A percentile compares a stretch with the other conserved stretches of the same genome.
phyloP scores from a whole-genome alignment of 73 alveolate species.

The Paramecium tetraurelia region DNA sequence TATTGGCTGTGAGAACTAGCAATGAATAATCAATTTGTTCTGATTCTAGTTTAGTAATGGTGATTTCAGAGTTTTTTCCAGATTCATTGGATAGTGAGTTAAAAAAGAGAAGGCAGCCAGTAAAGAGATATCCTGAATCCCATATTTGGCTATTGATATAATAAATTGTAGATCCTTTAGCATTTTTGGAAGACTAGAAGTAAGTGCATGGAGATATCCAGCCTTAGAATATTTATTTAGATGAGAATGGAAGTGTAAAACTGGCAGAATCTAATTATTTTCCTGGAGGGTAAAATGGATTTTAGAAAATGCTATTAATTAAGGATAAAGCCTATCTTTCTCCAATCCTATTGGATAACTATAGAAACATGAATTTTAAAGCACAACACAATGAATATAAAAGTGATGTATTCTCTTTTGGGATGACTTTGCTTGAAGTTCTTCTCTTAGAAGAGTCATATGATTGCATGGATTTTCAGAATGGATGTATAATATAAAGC shows the following conservation, averaged over 20 bases:
- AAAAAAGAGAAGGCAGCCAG: not conserved
- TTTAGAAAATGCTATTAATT: not conserved
- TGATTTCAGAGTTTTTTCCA: not conserved
- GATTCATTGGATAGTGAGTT: not conserved
- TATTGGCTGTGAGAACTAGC: not conserved
- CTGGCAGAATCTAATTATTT: not conserved
- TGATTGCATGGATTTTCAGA: constrained; percentile 35
- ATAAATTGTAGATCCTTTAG: not conserved
- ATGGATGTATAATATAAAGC: not conserved
- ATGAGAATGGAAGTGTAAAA: constrained; percentile 21
- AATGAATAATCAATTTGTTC: not conserved
- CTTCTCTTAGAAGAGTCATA: not conserved
- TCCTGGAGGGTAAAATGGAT: constrained; percentile 35
- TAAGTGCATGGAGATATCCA: constrained; percentile 17
- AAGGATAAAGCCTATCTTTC: constrained; percentile 27
- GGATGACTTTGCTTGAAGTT: not conserved
- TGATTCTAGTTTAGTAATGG: constrained; percentile 18
- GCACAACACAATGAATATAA: constrained; percentile 15
- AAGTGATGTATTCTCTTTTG: constrained; percentile 39
- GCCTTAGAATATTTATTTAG: not conserved
- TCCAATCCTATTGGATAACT: not conserved
- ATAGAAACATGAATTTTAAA: not conserved
- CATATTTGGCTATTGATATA: constrained; percentile 1
- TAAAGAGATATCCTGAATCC: not conserved
- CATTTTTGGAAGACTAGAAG: not conserved